Evolutionary conservation across 306 rosid genomes (phyloP).

Genomic region (Luffa acutangula): DNA sequence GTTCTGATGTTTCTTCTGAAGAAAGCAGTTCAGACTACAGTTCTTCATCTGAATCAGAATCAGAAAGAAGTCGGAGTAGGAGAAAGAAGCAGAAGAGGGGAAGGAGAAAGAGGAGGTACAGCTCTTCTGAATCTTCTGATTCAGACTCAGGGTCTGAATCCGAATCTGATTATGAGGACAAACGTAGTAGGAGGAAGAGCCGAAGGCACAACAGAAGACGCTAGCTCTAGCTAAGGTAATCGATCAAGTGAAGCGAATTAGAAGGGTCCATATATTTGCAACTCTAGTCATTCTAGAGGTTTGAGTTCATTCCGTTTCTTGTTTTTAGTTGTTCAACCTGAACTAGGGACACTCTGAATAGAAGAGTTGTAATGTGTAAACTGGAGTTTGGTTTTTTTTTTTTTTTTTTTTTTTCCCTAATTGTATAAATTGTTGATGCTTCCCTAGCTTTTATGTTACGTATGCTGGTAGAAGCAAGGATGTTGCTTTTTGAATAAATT

Average conservation of each 20-base stretch:
- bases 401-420: background rate
- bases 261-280: background rate
- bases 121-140: constrained; percentile 76
- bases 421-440: background rate
- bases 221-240: constrained; percentile 6
- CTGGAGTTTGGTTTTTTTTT: background rate
- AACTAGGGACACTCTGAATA: background rate
- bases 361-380: background rate
- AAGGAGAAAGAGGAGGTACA: constrained; percentile 48
- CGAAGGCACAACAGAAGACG: constrained; percentile 47
- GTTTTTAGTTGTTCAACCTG: background rate
- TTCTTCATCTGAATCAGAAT: constrained; percentile 80
- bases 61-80: constrained; percentile 54
- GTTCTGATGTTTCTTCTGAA: constrained; percentile 66
- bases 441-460: background rate
- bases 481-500: background rate
- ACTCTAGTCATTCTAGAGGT: background rate
- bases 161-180: constrained; percentile 71
- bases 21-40: constrained; percentile 56
- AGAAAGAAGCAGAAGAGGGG: constrained; percentile 60
- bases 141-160: constrained; percentile 41
- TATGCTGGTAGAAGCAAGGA: background rate
- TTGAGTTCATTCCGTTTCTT: background rate
- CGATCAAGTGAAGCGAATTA: constrained; percentile 5
- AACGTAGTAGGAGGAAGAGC: constrained; percentile 55